Evolutionary conservation across 2,329 filamentous ascomycete species (phyloP), one percentile per base, ranked within the genome.

Genomic region (Neopestalotiopsis rosae): DNA sequence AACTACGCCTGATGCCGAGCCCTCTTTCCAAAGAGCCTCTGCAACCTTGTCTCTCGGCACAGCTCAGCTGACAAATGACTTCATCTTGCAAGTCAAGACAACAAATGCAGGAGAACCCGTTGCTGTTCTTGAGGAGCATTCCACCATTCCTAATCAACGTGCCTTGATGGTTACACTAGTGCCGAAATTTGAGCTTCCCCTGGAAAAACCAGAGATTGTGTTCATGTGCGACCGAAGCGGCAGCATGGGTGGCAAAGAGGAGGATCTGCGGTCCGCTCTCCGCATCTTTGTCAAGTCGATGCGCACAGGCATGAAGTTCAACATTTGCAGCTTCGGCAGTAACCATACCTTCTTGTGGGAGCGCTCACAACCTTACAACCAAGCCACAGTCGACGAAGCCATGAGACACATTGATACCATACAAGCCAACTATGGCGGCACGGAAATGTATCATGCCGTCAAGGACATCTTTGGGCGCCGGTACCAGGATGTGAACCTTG

Each of bases 141-240:
- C 90, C 0, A 86, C 81, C 0, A 82, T 92, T 2, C 81, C 86
- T 0, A 83, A 88, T 67, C 89, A 92, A 63, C 85, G 88, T 3
- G 91, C 91, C 0, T 76, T 94, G 69, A 93, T 94, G 91, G 82
- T 87, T 0, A 92, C 91, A 0, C 81, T 94, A 0, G 90, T 94
- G 0, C 92, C 92, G 2, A 90, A 89, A 70, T 93, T 93, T 79
- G 82, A 83, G n/a, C 80, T 93, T 0, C 87, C 88, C 0, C 76
- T 84, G 0, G 82, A 85, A 9, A 79, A 77, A 67, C 82, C 84
- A 3, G 92, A 94, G 75, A 85, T 94, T 28, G 87, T 94, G 20
- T 94, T 94, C 72, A 81, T 94, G 4, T 91, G 90, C 67, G 92
- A 94, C 76, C 86, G 91, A 65, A 92, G 90, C 68, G 91, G 90